Base-by-base conservation (phyloP, 176 grass and related monocot species). In the Ensete ventricosum region DNA sequence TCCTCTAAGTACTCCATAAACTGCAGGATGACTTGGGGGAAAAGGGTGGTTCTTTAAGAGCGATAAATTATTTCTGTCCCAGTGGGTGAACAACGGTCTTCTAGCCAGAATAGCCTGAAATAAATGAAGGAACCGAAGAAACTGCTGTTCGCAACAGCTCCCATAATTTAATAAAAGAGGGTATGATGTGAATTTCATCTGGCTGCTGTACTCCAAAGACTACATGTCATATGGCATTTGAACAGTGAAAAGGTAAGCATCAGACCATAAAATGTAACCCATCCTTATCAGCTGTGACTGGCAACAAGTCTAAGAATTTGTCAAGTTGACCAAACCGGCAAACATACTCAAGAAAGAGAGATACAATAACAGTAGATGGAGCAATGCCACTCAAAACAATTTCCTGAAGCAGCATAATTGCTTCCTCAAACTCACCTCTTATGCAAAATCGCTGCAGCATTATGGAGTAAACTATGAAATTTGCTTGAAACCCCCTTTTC, bases 241-340 rank as follows among this genome's bases (percentile, higher is more conserved):
- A 65, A 65, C 22, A 9, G 66, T 27, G 29, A 13, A 48, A 43
- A 13, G 7, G 17, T 49, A 2, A 49, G n/a, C 19, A 19, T 19
- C 16, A 67, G 43, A 67, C 43, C 64, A 48, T 17, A 9, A 24
- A 67, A 14, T 67, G 16, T 14, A 67, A 43, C 27, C 13, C 64
- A 14, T 69, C 27, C 14, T 49, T 19, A 16, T 7, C 14, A 69
- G 14, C 1, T 69, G 52, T 69, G 77, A 69, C 11, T 50, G 64
- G 77, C 19, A 78, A 65, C 52, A 78, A 55, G 67, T 69, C 25
- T 43, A 78, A 43, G 77, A 78, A 78, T 19, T 1, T 69, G 11
- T 69, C 52, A 21, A 78, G 64, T 11, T 49, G 53, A 26, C 26
- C 52, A 69, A 69, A 49, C 65, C 2, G 19, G 49, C 2, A 78